A percentile compares a stretch with the other conserved stretches of the same genome.
phyloP scores from a whole-genome alignment of 768 basidiomycete species.

The Russula vinacea region DNA sequence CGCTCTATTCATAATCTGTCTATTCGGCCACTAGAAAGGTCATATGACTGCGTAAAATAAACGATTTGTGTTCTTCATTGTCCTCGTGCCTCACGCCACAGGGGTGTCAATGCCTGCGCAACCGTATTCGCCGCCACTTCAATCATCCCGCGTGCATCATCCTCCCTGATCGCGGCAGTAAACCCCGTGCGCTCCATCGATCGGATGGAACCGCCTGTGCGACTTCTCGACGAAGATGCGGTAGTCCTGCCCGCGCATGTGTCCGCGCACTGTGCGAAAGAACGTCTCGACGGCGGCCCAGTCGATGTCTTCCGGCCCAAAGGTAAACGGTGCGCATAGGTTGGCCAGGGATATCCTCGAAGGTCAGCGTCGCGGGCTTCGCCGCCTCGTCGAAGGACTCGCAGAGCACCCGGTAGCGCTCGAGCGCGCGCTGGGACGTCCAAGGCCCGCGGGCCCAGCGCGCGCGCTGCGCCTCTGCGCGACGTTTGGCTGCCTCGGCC shows the following conservation, averaged over 20 bases:
- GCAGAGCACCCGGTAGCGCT: slow-evolving; percentile 59
- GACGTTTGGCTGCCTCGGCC: slow-evolving; percentile 36
- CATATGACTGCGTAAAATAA: slow-evolving; percentile 11
- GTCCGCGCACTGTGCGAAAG: slow-evolving; percentile 51
- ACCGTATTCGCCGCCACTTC: slow-evolving; percentile 72
- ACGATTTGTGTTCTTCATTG: slow-evolving; percentile 27
- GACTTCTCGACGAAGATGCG: slow-evolving; percentile 64
- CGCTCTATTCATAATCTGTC: background rate
- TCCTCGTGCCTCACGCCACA: slow-evolving; percentile 52
- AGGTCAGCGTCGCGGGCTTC: slow-evolving; percentile 49
- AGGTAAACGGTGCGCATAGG: slow-evolving; percentile 51
- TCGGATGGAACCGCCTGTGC: slow-evolving; percentile 74
- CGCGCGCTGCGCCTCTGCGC: slow-evolving; percentile 47
- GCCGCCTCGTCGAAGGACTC: slow-evolving; percentile 61
- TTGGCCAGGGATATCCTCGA: slow-evolving; percentile 73
- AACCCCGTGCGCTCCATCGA: slow-evolving; percentile 66
- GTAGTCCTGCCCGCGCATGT: slow-evolving; percentile 61
- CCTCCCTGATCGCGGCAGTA: slow-evolving; percentile 59
- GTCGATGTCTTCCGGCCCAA: slow-evolving; percentile 63
- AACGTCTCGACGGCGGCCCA: slow-evolving; percentile 71
- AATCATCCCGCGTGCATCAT: slow-evolving; percentile 53
- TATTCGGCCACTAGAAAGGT: background rate
- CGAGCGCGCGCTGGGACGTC: slow-evolving; percentile 63
- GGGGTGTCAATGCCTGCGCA: slow-evolving; percentile 67
- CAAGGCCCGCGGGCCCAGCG: slow-evolving; percentile 60